A percentile compares a stretch with the other conserved stretches of the same genome.
Conservation (phyloP, 345 rosid species). For the Hypericum perforatum region DNA sequence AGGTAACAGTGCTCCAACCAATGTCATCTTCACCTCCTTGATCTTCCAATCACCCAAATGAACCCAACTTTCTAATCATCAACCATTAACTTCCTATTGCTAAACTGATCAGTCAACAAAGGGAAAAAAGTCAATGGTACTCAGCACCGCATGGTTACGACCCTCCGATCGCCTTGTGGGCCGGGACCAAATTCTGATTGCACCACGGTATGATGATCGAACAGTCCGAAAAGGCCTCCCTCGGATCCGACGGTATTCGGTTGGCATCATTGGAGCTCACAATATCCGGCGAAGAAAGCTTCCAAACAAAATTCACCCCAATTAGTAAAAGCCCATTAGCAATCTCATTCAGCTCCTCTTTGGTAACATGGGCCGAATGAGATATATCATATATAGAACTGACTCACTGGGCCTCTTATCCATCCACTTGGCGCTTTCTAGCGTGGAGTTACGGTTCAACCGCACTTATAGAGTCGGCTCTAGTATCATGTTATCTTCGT, state of each 20-base stretch:
- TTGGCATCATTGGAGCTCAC: constrained; percentile 52
- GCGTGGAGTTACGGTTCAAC: constrained; percentile 81
- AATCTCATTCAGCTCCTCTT: constrained; percentile 42
- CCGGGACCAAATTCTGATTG: constrained; percentile 41
- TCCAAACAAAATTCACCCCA: constrained; percentile 66
- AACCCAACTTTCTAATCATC: constrained; percentile 77
- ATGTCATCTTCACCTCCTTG: constrained; percentile 32
- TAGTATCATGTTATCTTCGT: constrained; percentile 23
- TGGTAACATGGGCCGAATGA: constrained; percentile 58
- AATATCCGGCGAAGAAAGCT: constrained; percentile 61
- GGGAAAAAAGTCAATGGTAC: constrained; percentile 66
- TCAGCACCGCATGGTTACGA: constrained; percentile 64
- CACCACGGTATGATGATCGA: constrained; percentile 70
- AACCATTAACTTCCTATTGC: constrained; percentile 67
- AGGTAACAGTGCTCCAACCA: constrained; percentile 31
- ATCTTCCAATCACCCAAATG: constrained; percentile 35
- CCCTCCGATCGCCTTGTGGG: constrained; percentile 62
- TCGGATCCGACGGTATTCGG: constrained; percentile 39
- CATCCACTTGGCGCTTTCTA: constrained; percentile 78
- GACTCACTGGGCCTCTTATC: constrained; percentile 46
- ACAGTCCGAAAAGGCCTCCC: constrained; percentile 28
- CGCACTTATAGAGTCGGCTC: too few species aligned
- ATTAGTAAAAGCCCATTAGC: constrained; percentile 50
- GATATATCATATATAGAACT: constrained; percentile 61
- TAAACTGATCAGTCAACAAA: constrained; percentile 66